Conservation (phyloP, 2,329 filamentous ascomycete species). For the Domatiomyces catenatus region DNA sequence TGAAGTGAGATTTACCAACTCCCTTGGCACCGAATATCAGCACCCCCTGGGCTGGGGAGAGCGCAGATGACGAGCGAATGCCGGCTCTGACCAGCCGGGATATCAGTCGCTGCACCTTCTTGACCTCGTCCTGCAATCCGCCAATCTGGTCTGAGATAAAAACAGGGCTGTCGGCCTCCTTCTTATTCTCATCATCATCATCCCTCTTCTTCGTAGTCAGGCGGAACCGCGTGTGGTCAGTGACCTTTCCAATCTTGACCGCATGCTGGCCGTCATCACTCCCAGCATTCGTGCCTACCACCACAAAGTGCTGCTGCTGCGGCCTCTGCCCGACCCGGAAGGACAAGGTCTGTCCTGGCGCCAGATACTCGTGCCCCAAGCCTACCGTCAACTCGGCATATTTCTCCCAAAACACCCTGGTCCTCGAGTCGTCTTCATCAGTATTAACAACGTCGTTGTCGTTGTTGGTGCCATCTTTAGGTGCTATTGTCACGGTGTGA, state of each 20-base stretch:
- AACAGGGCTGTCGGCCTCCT: not conserved
- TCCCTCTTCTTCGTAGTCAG: not conserved
- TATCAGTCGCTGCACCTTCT: conserved; percentile 9
- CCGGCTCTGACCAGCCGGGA: conserved; percentile 5
- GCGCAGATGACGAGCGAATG: not conserved
- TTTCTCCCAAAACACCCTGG: conserved; percentile 34
- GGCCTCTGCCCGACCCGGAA: conserved; percentile 5
- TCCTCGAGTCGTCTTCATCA: conserved; percentile 15
- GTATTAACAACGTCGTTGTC: conserved; percentile 1
- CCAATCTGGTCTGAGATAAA: conserved; percentile 11
- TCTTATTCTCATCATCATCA: too few species aligned
- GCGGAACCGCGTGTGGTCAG: conserved; percentile 6
- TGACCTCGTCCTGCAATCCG: conserved; percentile 7
- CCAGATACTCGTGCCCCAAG: conserved; percentile 25
- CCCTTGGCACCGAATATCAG: conserved; percentile 69
- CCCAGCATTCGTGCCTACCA: conserved; percentile 3
- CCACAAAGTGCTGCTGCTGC: conserved; percentile 21
- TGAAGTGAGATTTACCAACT: conserved; percentile 66
- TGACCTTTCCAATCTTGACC: conserved; percentile 8
- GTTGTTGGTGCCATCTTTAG: too few species aligned
- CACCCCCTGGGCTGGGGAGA: conserved; percentile 38
- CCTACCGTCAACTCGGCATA: conserved; percentile 35
- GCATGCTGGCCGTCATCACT: conserved; percentile 1
- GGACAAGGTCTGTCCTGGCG: conserved; percentile 5
- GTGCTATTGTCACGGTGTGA: conserved; percentile 41